Base-by-base conservation (phyloP, 805 yeast species). In the Wickerhamomyces queroliae region DNA sequence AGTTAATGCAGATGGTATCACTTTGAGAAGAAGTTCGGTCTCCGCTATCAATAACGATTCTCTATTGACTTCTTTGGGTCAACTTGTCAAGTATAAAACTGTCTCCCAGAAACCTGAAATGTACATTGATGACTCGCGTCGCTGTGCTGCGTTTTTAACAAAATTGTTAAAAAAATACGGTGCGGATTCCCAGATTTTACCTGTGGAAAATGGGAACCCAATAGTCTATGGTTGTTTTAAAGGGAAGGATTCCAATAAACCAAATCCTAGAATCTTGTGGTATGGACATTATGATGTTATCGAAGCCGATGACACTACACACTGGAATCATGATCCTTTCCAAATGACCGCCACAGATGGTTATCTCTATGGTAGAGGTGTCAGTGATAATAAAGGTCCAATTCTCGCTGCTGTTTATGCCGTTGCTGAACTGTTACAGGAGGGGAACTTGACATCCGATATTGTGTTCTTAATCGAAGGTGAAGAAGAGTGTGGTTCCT, bases 281-380 rank as follows among this genome's bases (percentile, higher is more conserved):
- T 91, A 91, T 60, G 98, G 96, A 1, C 99, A 91, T 66, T 91
- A 93, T 56, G 99, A 91, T 62, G 96, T 91, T 21, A 88, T 91
- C 30, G 85, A 83, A 42, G 95, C 95, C 0, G 74, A 76, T 25
- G 71, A 70, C 37, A 63, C 67, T 18, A 69, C 67, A 6, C 68
- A 68, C 23, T 91, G 98, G 97, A 58, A 67, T 8, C 75, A 93
- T 0, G 80, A 83, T 45, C 98, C 98, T 0, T 93, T 83, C 56
- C 62, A 64, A 18, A 59, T 93, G 56, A 74, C 83, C 0, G 83
- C 95, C 3, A 71, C 74, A 43, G 83, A 91, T 56, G 98, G 98
- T 0, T 88, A 82, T 51, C 55, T 91, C 43, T 84, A 85, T 52
- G 98, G 91, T 2, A 73, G 99, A 56, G 99, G 99, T 41, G 93